phyloP scores from a whole-genome alignment of 306 rosid species.

The Lathyrus aphaca region DNA sequence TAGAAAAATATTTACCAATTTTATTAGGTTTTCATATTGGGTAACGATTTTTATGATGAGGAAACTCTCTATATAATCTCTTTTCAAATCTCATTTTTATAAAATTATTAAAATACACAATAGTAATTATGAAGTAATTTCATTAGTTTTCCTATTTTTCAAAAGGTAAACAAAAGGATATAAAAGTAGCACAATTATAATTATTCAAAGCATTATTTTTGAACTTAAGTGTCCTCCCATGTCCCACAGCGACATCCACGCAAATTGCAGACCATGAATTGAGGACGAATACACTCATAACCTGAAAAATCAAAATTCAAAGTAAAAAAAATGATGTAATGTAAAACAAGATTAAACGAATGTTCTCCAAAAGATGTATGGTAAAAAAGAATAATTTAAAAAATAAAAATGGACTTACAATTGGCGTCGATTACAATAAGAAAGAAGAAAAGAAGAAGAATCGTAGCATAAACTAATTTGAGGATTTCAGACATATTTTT shows the following conservation, averaged over 20 bases:
- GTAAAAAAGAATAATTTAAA: background rate
- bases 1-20: no score
- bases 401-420: background rate
- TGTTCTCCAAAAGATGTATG: background rate
- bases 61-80: no score
- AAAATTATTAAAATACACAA: no score
- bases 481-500: background rate
- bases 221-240: background rate
- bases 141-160: background rate
- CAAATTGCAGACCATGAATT: background rate
- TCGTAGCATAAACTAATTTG: background rate
- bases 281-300: slow-evolving; percentile 6
- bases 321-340: background rate
- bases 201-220: background rate
- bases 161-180: background rate
- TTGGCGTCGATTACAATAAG: background rate
- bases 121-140: background rate
- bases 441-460: background rate
- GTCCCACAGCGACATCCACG: background rate
- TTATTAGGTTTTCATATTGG: no score
- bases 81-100: no score
- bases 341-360: background rate
- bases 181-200: background rate
- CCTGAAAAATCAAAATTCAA: background rate
- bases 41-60: no score